A percentile compares a stretch with the other conserved stretches of the same genome.
These are phyloP conservation scores for Senecio squalidus DNA, from an alignment of 140 eudicot genomes.

Conservation along the genomic window DNA sequence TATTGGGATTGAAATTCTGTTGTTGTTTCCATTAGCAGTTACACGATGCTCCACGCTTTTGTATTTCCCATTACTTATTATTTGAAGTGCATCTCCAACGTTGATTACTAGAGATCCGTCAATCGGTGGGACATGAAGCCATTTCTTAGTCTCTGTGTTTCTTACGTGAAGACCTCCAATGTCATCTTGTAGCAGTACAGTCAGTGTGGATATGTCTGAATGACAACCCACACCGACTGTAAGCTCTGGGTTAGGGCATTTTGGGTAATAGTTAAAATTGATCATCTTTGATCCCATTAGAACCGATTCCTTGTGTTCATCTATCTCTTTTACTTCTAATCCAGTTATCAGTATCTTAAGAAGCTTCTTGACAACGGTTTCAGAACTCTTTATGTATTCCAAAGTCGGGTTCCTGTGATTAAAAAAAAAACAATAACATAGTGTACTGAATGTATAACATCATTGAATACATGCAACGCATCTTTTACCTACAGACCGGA, in stretches of 20 bases:
- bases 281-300: constrained; percentile 39
- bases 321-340: constrained; percentile 15
- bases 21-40: constrained; percentile 26
- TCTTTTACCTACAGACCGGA: constrained; percentile 18
- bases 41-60: constrained; percentile 53
- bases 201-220: too few relatives aligned
- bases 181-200: constrained; percentile 38
- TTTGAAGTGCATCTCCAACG: too few relatives aligned
- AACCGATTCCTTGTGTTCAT: constrained; percentile 18
- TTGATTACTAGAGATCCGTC: constrained; percentile 39
- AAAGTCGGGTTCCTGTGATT: constrained; percentile 24
- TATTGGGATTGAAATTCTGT: constrained; percentile 39
- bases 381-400: too few relatives aligned
- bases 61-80: constrained; percentile 43
- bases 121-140: constrained; percentile 44
- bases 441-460: too few relatives aligned
- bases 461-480: too few relatives aligned
- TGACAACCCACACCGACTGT: too few relatives aligned
- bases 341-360: constrained; percentile 19
- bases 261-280: constrained; percentile 38
- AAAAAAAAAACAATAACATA: neutral
- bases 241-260: constrained; percentile 39
- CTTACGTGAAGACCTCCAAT: constrained; percentile 38
- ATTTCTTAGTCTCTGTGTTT: constrained; percentile 17
- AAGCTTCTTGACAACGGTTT: constrained; percentile 20